phyloP scores from a whole-genome alignment of 73 alveolate genomes.

The Urostyla sp. region DNA sequence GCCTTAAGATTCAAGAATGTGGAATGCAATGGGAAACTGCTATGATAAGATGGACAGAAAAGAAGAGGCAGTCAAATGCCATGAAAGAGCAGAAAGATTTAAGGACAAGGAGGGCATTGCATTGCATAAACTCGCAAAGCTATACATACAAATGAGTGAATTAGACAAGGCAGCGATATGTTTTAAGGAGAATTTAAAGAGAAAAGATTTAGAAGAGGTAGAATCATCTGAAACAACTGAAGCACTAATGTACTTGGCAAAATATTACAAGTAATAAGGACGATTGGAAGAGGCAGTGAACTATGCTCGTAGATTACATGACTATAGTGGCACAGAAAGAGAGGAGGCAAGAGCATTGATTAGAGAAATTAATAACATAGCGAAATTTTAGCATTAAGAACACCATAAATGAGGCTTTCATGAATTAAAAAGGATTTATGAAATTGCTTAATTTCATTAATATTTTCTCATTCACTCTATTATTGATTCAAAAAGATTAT shows the following conservation, averaged over 20 bases:
- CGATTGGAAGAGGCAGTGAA: constrained; percentile 84
- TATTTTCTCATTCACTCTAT: too few relatives aligned
- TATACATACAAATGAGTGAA: constrained; percentile 86
- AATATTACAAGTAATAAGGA: constrained; percentile 78
- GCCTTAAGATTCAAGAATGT: constrained; percentile 98
- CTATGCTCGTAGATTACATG: constrained; percentile 90
- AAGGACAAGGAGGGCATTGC: constrained; percentile 98
- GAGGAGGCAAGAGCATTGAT: constrained; percentile 81
- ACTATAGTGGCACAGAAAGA: constrained; percentile 92
- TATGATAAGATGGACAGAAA: constrained; percentile 93
- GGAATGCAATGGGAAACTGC: constrained; percentile 98
- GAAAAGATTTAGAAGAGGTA: constrained; percentile 87
- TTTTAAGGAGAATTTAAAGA: constrained; percentile 87
- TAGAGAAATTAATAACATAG: constrained; percentile 74
- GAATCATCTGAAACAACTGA: constrained; percentile 93
- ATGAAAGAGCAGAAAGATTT: constrained; percentile 93
- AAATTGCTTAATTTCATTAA: too few relatives aligned
- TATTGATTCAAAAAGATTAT: too few relatives aligned
- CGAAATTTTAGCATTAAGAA: constrained; percentile 24
- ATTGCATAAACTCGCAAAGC: constrained; percentile 92
- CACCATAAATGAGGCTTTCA: not conserved
- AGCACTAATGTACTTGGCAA: constrained; percentile 90
- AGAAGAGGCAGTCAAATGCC: constrained; percentile 95
- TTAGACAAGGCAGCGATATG: constrained; percentile 93
- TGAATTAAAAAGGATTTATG: too few relatives aligned